Conservation (phyloP, 257 asterid species). For the Nyctanthes arbortristis region DNA sequence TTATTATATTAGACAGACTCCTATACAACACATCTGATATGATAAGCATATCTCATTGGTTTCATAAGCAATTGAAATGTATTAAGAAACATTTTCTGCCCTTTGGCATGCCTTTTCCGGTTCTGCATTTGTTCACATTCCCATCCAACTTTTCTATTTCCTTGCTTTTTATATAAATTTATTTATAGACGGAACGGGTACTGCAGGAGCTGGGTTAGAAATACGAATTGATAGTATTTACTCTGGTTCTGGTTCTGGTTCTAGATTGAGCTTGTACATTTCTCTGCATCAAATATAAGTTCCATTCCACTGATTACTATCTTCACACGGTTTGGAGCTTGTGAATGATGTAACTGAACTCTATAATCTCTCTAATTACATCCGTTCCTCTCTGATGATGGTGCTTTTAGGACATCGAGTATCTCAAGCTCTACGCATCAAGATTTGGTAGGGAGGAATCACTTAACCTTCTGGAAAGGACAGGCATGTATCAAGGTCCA, state of each 20-base stretch:
- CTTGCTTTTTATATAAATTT: not conserved
- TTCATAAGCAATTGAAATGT: conserved; percentile 5
- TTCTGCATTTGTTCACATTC: not conserved
- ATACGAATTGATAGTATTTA: not conserved
- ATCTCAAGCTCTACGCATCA: conserved; percentile 76
- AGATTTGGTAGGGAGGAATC: conserved; percentile 90
- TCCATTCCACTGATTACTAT: no score
- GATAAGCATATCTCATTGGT: not conserved
- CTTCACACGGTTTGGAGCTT: no score
- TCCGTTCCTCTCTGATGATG: not conserved
- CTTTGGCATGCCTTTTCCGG: not conserved
- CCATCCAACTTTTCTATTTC: not conserved
- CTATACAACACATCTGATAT: not conserved
- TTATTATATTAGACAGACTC: not conserved
- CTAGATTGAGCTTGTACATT: no score
- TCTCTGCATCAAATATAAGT: no score
- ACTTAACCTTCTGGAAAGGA: conserved; percentile 73
- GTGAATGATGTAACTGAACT: not conserved
- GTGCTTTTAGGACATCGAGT: conserved; percentile 69
- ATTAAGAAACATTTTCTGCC: not conserved
- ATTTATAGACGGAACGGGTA: not conserved
- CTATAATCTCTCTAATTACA: not conserved
- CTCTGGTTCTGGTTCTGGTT: no score
- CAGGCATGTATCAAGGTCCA: conserved; percentile 85
- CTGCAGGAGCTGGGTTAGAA: not conserved